Evolutionary conservation across 129 eudicot genomes (phyloP), one percentile per base, ranked within the genome.

Genomic region (Saussurea involucrata): DNA sequence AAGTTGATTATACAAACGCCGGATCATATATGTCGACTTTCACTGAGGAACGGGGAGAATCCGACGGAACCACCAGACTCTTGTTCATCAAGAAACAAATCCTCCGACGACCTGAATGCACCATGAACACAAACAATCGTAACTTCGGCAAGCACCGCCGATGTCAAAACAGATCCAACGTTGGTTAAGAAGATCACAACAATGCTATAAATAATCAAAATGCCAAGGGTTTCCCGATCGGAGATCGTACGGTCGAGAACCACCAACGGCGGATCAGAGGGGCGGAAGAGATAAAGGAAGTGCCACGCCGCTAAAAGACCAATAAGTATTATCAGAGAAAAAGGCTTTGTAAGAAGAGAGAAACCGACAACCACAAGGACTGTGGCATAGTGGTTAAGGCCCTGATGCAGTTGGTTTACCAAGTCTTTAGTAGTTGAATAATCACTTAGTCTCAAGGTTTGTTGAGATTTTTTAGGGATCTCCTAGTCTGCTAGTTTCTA

Each of bases 41-140:
- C 88, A 29, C 83, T 79, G 13, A 94, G 86, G 76, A 91, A 86
- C 0, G 92, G 84, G 27, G 89, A 84, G 66, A 94, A 87, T 25
- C 93, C 93, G 24, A 82, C 55, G 18, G 83, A 31, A 13, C 76
- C 57, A 24, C 68, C 79, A 33, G 79, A 84, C 21, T 78, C 84
- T 64, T 94, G 98, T 69, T 91, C 97, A 32, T 94, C 98, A 13
- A 94, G 84, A 69, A 94, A 94, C 55, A 94, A 78, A 81, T 94
- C 98, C 74, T 94, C 98, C 1, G 94, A 97, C 71, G 80, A 79
- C 84, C 94, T 85, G 65, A 94, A 91, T 3, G 96, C 87, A 63
- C 92, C 97, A 58, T 91, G 98, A 61, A 83, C 77, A 46, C 79
- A 67, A 21, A 89, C 96, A 78, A 89, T 11, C 10, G 84, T 96